Evolutionary conservation across 1,284 basidiomycete genomes (phyloP).

Genomic region (Austroboletus novae-zelandiae): DNA sequence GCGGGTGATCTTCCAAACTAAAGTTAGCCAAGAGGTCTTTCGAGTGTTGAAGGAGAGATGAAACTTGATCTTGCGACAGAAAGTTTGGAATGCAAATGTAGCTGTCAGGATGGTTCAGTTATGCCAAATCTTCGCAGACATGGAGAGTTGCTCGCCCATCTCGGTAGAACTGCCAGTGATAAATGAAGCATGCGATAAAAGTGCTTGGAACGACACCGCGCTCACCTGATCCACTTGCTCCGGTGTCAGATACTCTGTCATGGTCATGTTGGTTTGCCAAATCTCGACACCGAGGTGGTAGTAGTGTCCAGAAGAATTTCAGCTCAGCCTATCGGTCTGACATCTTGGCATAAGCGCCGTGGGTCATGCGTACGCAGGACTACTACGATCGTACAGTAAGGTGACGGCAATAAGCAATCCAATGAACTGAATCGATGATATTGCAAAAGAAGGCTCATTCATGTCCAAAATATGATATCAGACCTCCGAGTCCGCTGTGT

Average conservation of each 20-base stretch:
- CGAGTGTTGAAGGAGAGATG: constrained; percentile 65
- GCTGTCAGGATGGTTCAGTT: constrained; percentile 37
- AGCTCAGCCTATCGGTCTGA: neutral
- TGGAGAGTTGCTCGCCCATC: constrained; percentile 21
- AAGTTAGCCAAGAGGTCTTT: constrained; percentile 78
- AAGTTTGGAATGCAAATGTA: constrained; percentile 82
- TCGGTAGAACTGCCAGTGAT: constrained; percentile 16
- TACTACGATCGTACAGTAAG: constrained; percentile 9
- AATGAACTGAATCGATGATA: too few species aligned
- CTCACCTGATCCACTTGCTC: constrained; percentile 42
- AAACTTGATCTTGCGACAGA: constrained; percentile 56
- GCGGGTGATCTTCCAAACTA: constrained; percentile 74
- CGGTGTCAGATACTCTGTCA: constrained; percentile 35
- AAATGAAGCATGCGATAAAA: neutral
- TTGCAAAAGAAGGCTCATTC: neutral
- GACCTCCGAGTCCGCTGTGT: constrained; percentile 25
- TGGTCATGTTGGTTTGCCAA: neutral
- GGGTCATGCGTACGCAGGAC: neutral
- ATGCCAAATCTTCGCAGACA: neutral
- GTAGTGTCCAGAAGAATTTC: neutral
- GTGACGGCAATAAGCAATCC: neutral
- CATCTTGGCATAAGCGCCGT: too few species aligned
- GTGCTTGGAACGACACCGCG: neutral
- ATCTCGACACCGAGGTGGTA: neutral
- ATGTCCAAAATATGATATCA: constrained; percentile 12